Base-by-base conservation (phyloP, 495 filamentous ascomycete species). In the Tricharina praecox region DNA sequence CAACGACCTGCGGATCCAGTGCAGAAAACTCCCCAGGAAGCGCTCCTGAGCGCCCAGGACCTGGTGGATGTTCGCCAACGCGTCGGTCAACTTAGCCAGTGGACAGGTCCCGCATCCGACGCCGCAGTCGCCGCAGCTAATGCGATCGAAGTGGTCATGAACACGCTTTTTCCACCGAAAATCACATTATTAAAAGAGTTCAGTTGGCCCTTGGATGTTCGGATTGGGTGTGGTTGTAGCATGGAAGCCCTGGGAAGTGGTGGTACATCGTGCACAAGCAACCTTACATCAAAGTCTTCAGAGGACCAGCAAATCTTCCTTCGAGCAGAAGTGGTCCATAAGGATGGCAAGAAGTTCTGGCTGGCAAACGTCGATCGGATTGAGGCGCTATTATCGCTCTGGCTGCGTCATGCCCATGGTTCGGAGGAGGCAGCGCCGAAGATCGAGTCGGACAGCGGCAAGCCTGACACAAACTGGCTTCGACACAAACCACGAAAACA, bases 321-420 rank as follows among this genome's bases (percentile, higher is more conserved):
- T n/a, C n/a, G n/a, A n/a, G n/a, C n/a, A n/a, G n/a, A n/a, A n/a
- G n/a, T n/a, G n/a, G n/a, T n/a, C n/a, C n/a, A n/a, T n/a, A 38
- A n/a, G 18, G 7, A 38, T 38, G 35, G 35, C 35, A 9, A 7
- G 7, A 43, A 43, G 16, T 23, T 4, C 8, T 54, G 52, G 52
- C 41, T 18, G 1, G 36, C 23, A 1, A 24, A 48, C 32, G 24
- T 26, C 19, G 39, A 32, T 2, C 35, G 48, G 38, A 39, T 54
- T 24, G 52, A 54, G 28, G 49, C 52, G 1, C 28, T 42, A 11
- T 5, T 54, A 4, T 54, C 52, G 16, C 23, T 54, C 4, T 54
- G 52, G 49, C 7, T 51, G 16, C 49, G 21, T 10, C 37, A 44
- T 2, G 36, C 25, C 10, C 16, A 4, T n/a, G 23, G 33, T 34